Conservation (phyloP, 2,329 filamentous ascomycete genomes). For the Fusarium sp. region DNA sequence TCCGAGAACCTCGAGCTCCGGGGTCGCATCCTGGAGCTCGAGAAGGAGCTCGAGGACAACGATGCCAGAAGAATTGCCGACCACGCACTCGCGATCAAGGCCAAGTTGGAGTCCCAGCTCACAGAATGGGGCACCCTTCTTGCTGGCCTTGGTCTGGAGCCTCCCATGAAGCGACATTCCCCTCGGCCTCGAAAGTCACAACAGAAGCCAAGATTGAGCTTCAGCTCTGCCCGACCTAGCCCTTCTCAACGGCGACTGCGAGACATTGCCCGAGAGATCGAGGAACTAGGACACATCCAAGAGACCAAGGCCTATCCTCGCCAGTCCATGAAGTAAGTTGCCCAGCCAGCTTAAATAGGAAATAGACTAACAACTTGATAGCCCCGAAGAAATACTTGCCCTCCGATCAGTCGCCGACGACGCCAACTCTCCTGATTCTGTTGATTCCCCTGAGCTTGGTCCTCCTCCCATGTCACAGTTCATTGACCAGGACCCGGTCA, state of each 20-base stretch:
- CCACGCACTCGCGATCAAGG: constrained; percentile 76
- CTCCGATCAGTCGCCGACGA: constrained; percentile 63
- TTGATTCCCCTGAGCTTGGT: constrained; percentile 77
- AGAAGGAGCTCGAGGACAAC: constrained; percentile 74
- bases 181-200: constrained; percentile 56
- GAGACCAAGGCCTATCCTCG: constrained; percentile 78
- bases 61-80: constrained; percentile 71
- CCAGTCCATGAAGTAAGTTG: constrained; percentile 74
- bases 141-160: constrained; percentile 72
- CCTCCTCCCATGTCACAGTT: constrained; percentile 71
- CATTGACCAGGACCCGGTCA: constrained; percentile 67
- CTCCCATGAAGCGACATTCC: constrained; percentile 63
- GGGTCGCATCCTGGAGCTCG: constrained; percentile 76
- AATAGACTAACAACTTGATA: constrained; percentile 52
- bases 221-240: constrained; percentile 55
- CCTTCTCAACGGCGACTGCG: constrained; percentile 69
- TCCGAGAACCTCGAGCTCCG: constrained; percentile 83
- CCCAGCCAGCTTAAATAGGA: not conserved
- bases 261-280: constrained; percentile 67
- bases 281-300: constrained; percentile 67
- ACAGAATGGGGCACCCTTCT: constrained; percentile 77
- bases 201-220: constrained; percentile 56
- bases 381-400: constrained; percentile 73
- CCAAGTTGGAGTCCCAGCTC: constrained; percentile 78
- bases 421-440: constrained; percentile 60